Conservation (phyloP, 2,329 filamentous ascomycete genomes). For the Hymenoscyphus albidus region DNA sequence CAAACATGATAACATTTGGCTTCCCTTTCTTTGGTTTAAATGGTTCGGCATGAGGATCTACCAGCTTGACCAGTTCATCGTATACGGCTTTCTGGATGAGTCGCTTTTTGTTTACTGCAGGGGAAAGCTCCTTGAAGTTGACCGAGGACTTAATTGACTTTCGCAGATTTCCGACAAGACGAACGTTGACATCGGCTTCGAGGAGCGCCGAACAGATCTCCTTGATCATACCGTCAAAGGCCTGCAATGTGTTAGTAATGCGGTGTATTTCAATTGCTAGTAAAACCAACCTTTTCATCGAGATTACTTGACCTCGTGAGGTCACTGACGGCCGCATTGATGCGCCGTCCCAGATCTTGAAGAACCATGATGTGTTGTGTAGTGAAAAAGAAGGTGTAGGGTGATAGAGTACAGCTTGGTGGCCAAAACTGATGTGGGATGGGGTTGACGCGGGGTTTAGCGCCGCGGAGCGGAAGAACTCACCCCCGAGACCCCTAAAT, state of each 20-base stretch:
- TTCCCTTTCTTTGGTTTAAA: constrained; percentile 98
- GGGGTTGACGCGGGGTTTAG: constrained; percentile 12
- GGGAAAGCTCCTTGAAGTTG: constrained; percentile 90
- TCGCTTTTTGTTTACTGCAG: constrained; percentile 95
- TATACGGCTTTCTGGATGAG: constrained; percentile 97
- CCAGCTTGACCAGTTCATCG: constrained; percentile 91
- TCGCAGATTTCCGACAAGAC: constrained; percentile 83
- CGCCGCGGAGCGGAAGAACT: background rate
- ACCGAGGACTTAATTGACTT: constrained; percentile 89
- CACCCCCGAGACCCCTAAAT: background rate
- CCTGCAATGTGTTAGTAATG: constrained; percentile 51
- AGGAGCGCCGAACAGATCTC: constrained; percentile 94
- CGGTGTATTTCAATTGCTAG: background rate
- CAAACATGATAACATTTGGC: constrained; percentile 98
- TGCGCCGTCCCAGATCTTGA: constrained; percentile 96
- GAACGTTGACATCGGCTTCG: constrained; percentile 95
- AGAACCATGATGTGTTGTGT: constrained; percentile 71
- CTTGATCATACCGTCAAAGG: constrained; percentile 97
- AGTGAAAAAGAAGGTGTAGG: background rate
- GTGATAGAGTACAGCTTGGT: background rate
- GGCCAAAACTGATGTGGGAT: constrained; percentile 16
- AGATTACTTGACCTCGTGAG: constrained; percentile 88
- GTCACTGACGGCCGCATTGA: constrained; percentile 93
- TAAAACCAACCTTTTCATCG: constrained; percentile 76
- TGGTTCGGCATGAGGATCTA: constrained; percentile 90